A percentile compares a stretch with the other conserved stretches of the same genome.
phyloP scores from a whole-genome alignment of 2,329 filamentous ascomycete species.

The Trichophyton benhamiae region DNA sequence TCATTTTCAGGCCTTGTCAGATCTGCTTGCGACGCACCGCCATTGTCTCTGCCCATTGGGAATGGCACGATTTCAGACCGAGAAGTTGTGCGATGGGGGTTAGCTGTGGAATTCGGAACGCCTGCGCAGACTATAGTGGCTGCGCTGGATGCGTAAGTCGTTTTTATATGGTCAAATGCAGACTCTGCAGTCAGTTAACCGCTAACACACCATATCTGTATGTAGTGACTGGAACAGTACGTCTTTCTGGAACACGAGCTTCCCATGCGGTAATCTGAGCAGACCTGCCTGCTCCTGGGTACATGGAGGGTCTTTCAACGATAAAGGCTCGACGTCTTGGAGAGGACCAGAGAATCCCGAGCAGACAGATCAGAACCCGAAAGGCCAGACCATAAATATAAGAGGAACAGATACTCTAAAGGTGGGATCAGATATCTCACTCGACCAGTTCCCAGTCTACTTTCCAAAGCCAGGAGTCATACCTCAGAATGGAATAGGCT shows the following conservation, averaged over 20 bases:
- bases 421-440: slow-evolving; percentile 1
- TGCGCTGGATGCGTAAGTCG: slow-evolving; percentile 6
- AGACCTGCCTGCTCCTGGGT: slow-evolving; percentile 5
- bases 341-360: neutral
- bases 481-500: neutral
- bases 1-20: neutral
- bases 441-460: slow-evolving; percentile 5
- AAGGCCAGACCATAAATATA: neutral
- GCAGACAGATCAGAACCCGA: neutral
- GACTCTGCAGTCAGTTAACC: neutral
- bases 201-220: neutral
- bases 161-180: neutral
- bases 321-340: slow-evolving; percentile 2
- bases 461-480: neutral
- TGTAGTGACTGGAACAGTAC: slow-evolving; percentile 10
- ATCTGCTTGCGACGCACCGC: neutral
- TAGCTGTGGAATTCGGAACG: slow-evolving; percentile 6
- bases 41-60: slow-evolving; percentile 6
- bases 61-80: neutral
- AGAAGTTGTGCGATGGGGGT: slow-evolving; percentile 6
- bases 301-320: slow-evolving; percentile 5
- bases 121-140: slow-evolving; percentile 6
- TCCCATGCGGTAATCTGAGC: neutral
- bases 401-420: slow-evolving; percentile 8
- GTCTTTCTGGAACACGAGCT: neutral